Base-by-base conservation (phyloP, 1,284 basidiomycete genomes). In the Apiotrichum akiyoshidainum region DNA sequence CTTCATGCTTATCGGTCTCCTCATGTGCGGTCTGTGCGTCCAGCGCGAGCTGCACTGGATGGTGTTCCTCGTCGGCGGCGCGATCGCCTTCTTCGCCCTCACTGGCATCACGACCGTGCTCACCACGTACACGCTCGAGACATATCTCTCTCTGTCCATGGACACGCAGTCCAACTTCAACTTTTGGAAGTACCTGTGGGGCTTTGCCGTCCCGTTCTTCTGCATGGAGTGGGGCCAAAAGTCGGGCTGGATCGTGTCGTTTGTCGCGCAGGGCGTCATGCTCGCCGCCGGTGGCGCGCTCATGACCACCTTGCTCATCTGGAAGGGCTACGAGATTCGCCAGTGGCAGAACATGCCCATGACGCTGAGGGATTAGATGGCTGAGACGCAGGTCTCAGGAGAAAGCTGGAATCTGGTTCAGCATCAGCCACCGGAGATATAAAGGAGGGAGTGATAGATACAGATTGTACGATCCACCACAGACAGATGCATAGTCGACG, bases 121-220 rank as follows among this genome's bases (percentile, higher is more conserved):
- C 17, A 63, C 63, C 37, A 68, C 61, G 49, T 77, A 77, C 64
- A 73, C 75, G 33, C 64, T 76, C 58, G 77, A 78, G 60, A 62
- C 61, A 39, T 75, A 74, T 63, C 44, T 77, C 52, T 48, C 61
- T 17, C 58, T 65, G 40, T 65, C 67, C 0, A 72, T 73, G 58
- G 71, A 74, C 57, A 73, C 72, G 14, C 72, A 76, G 53, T 72
- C 74, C 22, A 70, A 72, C 37, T 78, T 76, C 65, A 71, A 71
- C 58, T 75, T 78, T 63, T 73, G 73, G 68, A 77, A 76, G 68
- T 70, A 66, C 56, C 66, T 71, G n/a, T 73, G 74, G 65, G 73
- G 73, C 21, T 78, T 78, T 46, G 68, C 66, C 0, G 68, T 72
- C 16, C 66, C 74, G 11, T 77, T 76, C 64, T 78, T 73, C 57